These are phyloP conservation scores for Boeremia exigua DNA, from an alignment of 2,329 filamentous ascomycete species.

Conservation along the genomic window DNA sequence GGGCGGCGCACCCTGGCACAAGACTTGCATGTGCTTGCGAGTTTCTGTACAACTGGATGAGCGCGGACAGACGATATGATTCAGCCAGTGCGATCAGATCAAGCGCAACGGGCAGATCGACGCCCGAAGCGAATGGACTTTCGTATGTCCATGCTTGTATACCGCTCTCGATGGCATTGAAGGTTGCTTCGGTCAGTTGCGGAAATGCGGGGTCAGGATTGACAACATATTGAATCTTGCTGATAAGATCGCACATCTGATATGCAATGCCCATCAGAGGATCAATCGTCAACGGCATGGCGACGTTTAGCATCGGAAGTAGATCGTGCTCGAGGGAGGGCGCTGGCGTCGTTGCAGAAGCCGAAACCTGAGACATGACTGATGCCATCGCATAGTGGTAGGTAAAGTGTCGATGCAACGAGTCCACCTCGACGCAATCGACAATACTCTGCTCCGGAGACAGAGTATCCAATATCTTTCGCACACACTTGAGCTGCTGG, in stretches of 20 bases:
- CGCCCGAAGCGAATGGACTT: constrained; percentile 36
- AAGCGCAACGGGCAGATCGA: constrained; percentile 41
- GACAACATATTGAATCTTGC: constrained; percentile 44
- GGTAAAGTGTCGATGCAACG: constrained; percentile 45
- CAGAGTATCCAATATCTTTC: constrained; percentile 37
- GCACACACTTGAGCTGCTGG: constrained; percentile 43
- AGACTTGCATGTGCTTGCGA: constrained; percentile 33
- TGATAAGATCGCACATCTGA: constrained; percentile 42
- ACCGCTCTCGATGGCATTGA: constrained; percentile 38
- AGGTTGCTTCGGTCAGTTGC: constrained; percentile 41
- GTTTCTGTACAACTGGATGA: constrained; percentile 45
- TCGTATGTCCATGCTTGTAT: constrained; percentile 45
- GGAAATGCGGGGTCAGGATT: constrained; percentile 42
- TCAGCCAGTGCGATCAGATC: constrained; percentile 46
- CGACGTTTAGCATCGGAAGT: constrained; percentile 23
- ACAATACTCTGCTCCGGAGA: constrained; percentile 31
- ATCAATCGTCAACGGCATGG: constrained; percentile 39
- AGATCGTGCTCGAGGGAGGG: constrained; percentile 28
- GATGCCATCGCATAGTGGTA: constrained; percentile 47
- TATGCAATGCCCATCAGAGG: constrained; percentile 47
- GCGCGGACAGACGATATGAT: constrained; percentile 42
- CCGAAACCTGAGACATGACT: constrained; percentile 40
- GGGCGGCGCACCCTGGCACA: constrained; percentile 37
- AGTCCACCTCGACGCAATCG: constrained; percentile 42
- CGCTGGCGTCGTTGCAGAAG: constrained; percentile 15